Base-by-base conservation (phyloP, 345 rosid species). In the Acer campestre region DNA sequence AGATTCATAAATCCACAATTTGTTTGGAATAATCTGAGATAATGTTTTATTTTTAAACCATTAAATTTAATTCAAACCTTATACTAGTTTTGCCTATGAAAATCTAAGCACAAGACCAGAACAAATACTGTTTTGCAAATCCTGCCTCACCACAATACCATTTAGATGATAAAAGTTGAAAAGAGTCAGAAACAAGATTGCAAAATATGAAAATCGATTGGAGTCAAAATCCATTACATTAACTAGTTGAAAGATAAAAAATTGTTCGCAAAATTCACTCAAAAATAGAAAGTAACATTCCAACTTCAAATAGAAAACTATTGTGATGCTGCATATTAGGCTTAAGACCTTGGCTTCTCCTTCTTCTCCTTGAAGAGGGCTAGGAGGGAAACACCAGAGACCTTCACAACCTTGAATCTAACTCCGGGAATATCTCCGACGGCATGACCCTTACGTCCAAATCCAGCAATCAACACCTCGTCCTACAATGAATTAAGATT, bases 391-490 rank as follows among this genome's bases (percentile, higher is more conserved):
- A 92, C 97, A 68, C 94, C 97, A 22, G 97, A 92, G 3, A 92
- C 97, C 86, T 90, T 92, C 77, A 92, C 97, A 18, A 92, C 94
- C 94, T 92, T 92, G 86, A 92, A 92, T 79, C 97, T 85, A 72
- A 92, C 97, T 25, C 97, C 97, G 4, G 97, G 97, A 86, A 92
- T 92, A 90, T 92, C 97, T 71, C 97, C 97, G 1, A 92, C 97
- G 0, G 97, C 97, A 70, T 92, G 97, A 6, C 97, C 97, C 82
- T 92, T 92, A 13, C 97, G 86, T 16, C 97, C 97, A 69, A 92
- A 92, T 79, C 94, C 97, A 13, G 94, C 94, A 71, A 90, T 90
- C 88, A 92, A 75, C 25, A 92, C 97, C 62, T 92, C 97, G 76
- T 92, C 94, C 97, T 92, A 76, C 69, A 35, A 73, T n/a, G 11